Evolutionary conservation across 2,329 filamentous ascomycete genomes (phyloP).

Genomic region (Pestalotiopsis sp.): DNA sequence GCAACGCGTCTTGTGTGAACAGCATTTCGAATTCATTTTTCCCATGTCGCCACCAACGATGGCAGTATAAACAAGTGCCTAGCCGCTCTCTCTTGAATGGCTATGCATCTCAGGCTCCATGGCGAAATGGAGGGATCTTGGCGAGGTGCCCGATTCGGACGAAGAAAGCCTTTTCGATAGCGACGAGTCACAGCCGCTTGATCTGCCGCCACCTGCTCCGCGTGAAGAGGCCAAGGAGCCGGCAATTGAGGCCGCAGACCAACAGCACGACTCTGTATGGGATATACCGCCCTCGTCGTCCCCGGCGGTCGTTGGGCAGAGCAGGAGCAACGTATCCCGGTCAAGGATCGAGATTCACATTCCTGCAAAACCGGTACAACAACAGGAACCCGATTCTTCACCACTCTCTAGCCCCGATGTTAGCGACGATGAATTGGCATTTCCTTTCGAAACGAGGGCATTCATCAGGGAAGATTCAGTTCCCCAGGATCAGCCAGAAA

Average conservation of each 20-base stretch:
- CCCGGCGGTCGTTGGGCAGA: slow-evolving; percentile 22
- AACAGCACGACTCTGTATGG: slow-evolving; percentile 28
- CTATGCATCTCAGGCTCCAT: slow-evolving; percentile 37
- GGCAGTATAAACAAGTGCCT: background rate
- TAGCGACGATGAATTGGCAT: background rate
- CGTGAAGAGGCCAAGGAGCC: slow-evolving; percentile 10
- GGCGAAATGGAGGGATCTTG: slow-evolving; percentile 47
- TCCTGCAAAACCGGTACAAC: background rate
- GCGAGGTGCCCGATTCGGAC: slow-evolving; percentile 47
- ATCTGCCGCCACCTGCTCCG: slow-evolving; percentile 15
- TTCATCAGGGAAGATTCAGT: background rate
- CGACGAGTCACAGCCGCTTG: slow-evolving; percentile 31
- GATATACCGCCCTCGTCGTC: slow-evolving; percentile 32
- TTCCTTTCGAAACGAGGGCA: background rate
- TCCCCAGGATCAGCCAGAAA: background rate
- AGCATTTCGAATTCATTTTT: background rate
- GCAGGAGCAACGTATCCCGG: slow-evolving; percentile 12
- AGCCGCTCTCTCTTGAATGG: background rate
- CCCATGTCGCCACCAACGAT: background rate
- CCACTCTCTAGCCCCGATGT: slow-evolving; percentile 3
- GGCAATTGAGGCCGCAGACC: background rate
- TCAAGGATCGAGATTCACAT: slow-evolving; percentile 6
- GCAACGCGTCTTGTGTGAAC: background rate
- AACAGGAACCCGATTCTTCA: slow-evolving; percentile 10
- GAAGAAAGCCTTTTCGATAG: slow-evolving; percentile 42